Evolutionary conservation across 345 rosid species (phyloP), one percentile per base, ranked within the genome.

Genomic region (Aurinia saxatilis): DNA sequence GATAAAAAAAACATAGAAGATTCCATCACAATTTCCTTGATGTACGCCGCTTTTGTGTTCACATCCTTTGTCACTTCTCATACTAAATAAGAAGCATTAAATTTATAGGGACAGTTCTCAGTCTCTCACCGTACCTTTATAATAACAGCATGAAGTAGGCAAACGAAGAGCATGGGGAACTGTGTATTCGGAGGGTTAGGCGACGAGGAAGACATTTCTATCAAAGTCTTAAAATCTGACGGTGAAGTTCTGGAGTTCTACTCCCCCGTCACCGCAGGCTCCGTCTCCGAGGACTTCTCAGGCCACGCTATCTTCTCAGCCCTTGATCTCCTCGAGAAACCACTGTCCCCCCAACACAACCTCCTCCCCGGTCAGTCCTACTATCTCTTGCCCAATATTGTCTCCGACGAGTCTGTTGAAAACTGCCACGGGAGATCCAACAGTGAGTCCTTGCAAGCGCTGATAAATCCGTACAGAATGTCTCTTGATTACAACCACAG

Each of bases 111-210:
- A 23, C 31, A 50, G 11, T 39, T 29, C 53, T 54, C 35, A 35
- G 38, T 65, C 54, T 44, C 46, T 38, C 49, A 36, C 50, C 37
- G 17, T 21, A 35, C 38, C 53, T 54, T 65, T 54, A 34, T 23
- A n/a, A 46, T 66, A 17, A 38, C 34, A 52, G 57, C 44, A 50
- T 12, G 25, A 18, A 38, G 38, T 49, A 50, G 8, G 51, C 52
- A 35, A 45, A 35, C 44, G 60, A 19, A 65, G 46, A 7, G 53
- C 60, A 86, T 91, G 98, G 92, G 95, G 8, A 88, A 88, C 68
- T 88, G 98, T 73, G 60, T 91, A 39, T 77, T 88, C 41, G 95
- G 92, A 73, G 95, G 84, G 50, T 57, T 78, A 4, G 87, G 86
- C 37, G 80, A 67, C 14, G 66, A 46, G 10, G 72, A 66, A 15